Evolutionary conservation across 345 rosid genomes (phyloP), one percentile per base, ranked within the genome.

Genomic region (Conringia planisiliqua): DNA sequence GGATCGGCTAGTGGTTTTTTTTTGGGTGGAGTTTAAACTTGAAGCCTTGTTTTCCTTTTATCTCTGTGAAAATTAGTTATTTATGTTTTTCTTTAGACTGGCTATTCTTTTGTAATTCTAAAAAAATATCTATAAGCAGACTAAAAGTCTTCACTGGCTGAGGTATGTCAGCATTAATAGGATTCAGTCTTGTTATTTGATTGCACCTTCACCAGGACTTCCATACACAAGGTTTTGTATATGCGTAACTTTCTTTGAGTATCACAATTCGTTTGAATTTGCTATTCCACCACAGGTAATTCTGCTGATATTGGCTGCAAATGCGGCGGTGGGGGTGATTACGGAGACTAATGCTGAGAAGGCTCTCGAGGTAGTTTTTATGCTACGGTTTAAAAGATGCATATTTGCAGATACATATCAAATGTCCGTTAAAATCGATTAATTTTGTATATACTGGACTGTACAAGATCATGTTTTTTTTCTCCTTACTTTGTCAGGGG

Each of bases 341-440:
- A 95, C 99, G 7, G 99, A 92, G 87, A 95, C 99, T 50, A 95
- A 95, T 88, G 99, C 98, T 42, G 99, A 95, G 82, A 95, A 88
- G 82, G 99, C 98, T 36, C 98, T 95, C 75, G 97, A 95, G 90
- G 99, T 88, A 73, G 62, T 73, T 83, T 68, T 56, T 47, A 22
- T 64, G 72, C 51, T 71, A 38, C 6, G 12, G 51, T 7, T 60
- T 27, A 30, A 50, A 36, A n/a, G 14, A 50, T 48, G 39, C 56
- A 35, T 57, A 56, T 6, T 26, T 62, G 42, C 33, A 69, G 58
- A 38, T 52, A 32, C 55, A 55, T 14, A 48, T 60, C 55, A 18
- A 35, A 60, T 61, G 5, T 50, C 55, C 46, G 3, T 18, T 30
- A 20, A 27, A 71, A 5, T 24, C 30, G 30, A 9, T 56, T 40